Evolutionary conservation across 345 rosid genomes (phyloP), one percentile per base, ranked within the genome.

Genomic region (Excoecaria agallocha): DNA sequence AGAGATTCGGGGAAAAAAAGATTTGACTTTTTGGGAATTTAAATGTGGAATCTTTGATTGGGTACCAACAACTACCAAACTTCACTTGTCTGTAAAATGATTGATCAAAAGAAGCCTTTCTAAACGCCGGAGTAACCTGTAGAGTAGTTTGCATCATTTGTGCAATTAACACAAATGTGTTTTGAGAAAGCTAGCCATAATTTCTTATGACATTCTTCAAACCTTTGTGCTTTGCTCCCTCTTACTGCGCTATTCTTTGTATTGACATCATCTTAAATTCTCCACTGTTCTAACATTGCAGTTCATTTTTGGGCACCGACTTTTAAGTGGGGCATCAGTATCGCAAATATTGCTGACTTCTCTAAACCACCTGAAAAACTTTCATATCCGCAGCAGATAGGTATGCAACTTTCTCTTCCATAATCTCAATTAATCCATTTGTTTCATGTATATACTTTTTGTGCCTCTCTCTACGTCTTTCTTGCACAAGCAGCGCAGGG

Each of bases 231-330:
- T 46, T 4, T 67, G 58, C 49, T n/a, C 12, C 2, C 13, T 30
- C 3, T 19, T 6, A 13, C 51, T 68, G 38, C 15, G 41, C 39
- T 48, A 57, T 41, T 24, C 7, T 30, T 22, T 13, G 38, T 50
- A 7, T 37, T 68, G 10, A 25, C 17, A 6, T 52, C n/a, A 11
- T 52, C 19, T 52, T 52, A 16, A 19, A 35, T 68, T 50, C 50
- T 15, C n/a, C 9, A 25, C 12, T 35, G 30, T 12, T 15, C 12
- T 49, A 19, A 6, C 60, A 30, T 74, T 68, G 75, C 91, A 93
- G 98, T 94, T 86, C 97, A 91, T 79, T 93, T 93, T 74, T 93
- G 97, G 96, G 98, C 96, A 6, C 98, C 98, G 3, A 90, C 97
- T 3, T 93, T 93, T 66, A 93, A 93, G 77, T 91, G 98, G 98